phyloP scores from a whole-genome alignment of 305 asterid genomes.

The Fraxinus angustifolia region DNA sequence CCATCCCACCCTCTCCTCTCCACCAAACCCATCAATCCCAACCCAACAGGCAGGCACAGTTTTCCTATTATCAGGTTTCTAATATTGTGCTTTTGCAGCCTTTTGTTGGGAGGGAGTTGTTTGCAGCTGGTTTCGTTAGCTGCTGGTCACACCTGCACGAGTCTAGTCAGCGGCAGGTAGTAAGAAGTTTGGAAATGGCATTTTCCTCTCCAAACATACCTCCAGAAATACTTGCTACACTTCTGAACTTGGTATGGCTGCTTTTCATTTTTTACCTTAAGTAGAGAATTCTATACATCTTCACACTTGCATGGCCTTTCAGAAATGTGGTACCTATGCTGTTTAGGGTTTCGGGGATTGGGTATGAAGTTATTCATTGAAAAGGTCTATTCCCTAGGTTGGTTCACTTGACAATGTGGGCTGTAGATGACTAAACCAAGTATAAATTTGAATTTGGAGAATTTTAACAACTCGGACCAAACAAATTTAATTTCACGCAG shows the following conservation, averaged over 20 bases:
- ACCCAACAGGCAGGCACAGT: constrained; percentile 13
- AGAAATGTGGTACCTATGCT: constrained; percentile 1
- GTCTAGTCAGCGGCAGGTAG: constrained; percentile 72
- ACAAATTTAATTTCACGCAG: not conserved
- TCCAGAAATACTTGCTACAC: constrained; percentile 96
- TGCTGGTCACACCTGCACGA: constrained; percentile 97
- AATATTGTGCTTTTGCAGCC: constrained; percentile 59
- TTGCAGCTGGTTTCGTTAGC: constrained; percentile 99
- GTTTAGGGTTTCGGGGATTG: constrained; percentile 7
- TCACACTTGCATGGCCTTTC: constrained; percentile 10
- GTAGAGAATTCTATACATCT: constrained; percentile 5
- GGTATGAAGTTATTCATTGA: constrained; percentile 5
- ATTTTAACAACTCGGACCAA: not conserved
- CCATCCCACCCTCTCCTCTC: constrained; percentile 18
- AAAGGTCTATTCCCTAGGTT: not conserved
- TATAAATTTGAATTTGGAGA: constrained; percentile 1
- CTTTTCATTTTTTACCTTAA: constrained; percentile 5
- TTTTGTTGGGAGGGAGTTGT: constrained; percentile 93
- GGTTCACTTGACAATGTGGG: constrained; percentile 1
- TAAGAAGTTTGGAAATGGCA: constrained; percentile 93
- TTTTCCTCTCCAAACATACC: constrained; percentile 98
- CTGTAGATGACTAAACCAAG: not conserved
- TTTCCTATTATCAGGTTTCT: constrained; percentile 19
- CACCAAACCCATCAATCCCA: not conserved
- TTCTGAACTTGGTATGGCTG: constrained; percentile 81